Evolutionary conservation across 1,284 basidiomycete genomes (phyloP), one percentile per base, ranked within the genome.

Genomic region (Pyrrhoderma lamaoense): DNA sequence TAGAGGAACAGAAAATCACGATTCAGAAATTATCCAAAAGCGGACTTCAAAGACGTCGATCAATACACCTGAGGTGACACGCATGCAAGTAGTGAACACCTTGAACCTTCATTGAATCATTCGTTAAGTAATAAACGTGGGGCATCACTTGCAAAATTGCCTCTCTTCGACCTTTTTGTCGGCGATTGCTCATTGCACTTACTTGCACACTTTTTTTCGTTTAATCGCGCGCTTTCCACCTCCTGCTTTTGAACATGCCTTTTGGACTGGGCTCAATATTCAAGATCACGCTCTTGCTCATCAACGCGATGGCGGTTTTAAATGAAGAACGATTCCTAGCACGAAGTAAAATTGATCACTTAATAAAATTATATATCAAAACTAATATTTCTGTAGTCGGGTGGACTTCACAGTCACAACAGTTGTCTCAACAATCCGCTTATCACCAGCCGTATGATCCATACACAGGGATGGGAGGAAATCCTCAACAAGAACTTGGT

Each of bases 251-350:
- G 11, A 16, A 34, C 4, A 46, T 46, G 37, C 36, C 37, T 21
- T 34, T 25, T 36, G 61, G 71, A 45, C 66, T 89, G 47, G 85
- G 85, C 42, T 78, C 76, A 13, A 74, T 89, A 57, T 67, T 90
- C 59, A 85, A 89, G 66, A 79, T 86, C 52, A 67, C 75, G 31
- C 70, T 98, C 14, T 80, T 98, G 38, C 73, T 97, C 64, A 83
- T 93, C 58, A 98, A 98, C 67, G 90, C 92, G 25, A 80, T 97
- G 63, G 94, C 94, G 7, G 86, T 98, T 53, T 75, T 98, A 51
- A 96, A 85, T 63, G 94, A 98, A 68, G 94, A 98, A 61, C 79
- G 94, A 1, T 98, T 98, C 67, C 79, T 98, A 43, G 89, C 92
- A 19, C 75, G 87, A 66, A 93, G 95, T 97, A 65, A 62, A 87